These are phyloP conservation scores for Lunasporangiospora selenospora DNA, from an alignment of 192 early-diverging fungal genomes.

Conservation along the genomic window DNA sequence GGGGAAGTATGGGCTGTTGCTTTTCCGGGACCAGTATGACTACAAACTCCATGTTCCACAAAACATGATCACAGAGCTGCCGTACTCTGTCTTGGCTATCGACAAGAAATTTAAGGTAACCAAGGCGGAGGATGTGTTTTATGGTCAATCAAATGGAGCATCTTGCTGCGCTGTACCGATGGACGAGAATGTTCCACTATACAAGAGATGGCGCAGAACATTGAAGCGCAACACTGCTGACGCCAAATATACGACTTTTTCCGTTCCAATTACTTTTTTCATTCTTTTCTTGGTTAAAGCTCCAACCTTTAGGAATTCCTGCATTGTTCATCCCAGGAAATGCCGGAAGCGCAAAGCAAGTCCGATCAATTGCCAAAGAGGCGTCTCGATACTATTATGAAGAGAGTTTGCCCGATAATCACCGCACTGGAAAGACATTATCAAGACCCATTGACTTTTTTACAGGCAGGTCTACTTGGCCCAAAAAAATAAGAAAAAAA, in stretches of 20 bases:
- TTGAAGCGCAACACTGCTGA: too few species aligned
- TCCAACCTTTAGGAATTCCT: slow-evolving; percentile 78
- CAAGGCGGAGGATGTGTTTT: too few species aligned
- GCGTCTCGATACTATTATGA: slow-evolving; percentile 68
- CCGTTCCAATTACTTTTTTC: neutral
- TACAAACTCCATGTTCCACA: slow-evolving; percentile 24
- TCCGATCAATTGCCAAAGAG: slow-evolving; percentile 82
- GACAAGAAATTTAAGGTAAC: slow-evolving; percentile 68
- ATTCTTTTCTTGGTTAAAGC: neutral
- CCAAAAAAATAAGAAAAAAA: neutral
- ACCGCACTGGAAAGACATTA: slow-evolving; percentile 28
- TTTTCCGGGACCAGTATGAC: slow-evolving; percentile 57
- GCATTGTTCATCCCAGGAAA: slow-evolving; percentile 96
- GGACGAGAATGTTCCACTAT: too few species aligned
- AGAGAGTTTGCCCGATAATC: slow-evolving; percentile 48
- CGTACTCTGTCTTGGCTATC: slow-evolving; percentile 47
- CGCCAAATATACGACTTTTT: too few species aligned
- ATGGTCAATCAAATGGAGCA: too few species aligned
- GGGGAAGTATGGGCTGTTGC: slow-evolving; percentile 78
- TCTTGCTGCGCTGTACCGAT: too few species aligned
- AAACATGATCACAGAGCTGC: slow-evolving; percentile 23
- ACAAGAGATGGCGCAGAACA: too few species aligned
- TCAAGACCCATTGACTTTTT: slow-evolving; percentile 63
- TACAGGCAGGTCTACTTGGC: slow-evolving; percentile 59
- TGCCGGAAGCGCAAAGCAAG: slow-evolving; percentile 93